Evolutionary conservation across 345 rosid genomes (phyloP).

Genomic region (Rhizophora apiculata): DNA sequence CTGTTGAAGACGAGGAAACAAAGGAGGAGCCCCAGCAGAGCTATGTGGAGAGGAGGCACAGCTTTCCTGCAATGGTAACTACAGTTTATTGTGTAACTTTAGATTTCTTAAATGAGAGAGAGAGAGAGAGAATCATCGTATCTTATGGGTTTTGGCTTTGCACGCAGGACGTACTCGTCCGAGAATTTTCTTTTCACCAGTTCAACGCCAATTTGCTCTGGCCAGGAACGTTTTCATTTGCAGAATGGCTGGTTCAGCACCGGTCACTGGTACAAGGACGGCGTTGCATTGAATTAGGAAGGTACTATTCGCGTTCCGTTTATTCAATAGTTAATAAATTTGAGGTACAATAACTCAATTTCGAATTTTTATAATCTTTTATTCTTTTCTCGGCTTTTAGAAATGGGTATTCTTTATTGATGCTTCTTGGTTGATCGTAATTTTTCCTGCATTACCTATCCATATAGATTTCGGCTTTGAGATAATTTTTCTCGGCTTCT

Average conservation of each 20-base stretch:
- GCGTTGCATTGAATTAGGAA: constrained; percentile 80
- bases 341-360: neutral
- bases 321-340: neutral
- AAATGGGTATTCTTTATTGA: too few relatives aligned
- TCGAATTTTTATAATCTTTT: neutral
- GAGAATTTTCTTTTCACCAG: constrained; percentile 87
- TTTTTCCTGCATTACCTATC: neutral
- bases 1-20: constrained; percentile 32
- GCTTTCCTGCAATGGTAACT: constrained; percentile 73
- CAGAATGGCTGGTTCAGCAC: constrained; percentile 76
- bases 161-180: constrained; percentile 64
- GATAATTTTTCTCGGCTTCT: too few relatives aligned
- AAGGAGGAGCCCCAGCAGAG: constrained; percentile 41
- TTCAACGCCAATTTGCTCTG: constrained; percentile 96
- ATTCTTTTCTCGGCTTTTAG: too few relatives aligned
- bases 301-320: constrained; percentile 36
- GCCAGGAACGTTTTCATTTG: constrained; percentile 94
- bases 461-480: neutral
- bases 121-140: too few relatives aligned
- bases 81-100: neutral
- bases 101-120: neutral
- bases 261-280: constrained; percentile 48
- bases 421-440: neutral
- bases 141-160: constrained; percentile 17
- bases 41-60: constrained; percentile 79